Conservation (phyloP, 495 filamentous ascomycete species). For the Penicillium tannophilum region DNA sequence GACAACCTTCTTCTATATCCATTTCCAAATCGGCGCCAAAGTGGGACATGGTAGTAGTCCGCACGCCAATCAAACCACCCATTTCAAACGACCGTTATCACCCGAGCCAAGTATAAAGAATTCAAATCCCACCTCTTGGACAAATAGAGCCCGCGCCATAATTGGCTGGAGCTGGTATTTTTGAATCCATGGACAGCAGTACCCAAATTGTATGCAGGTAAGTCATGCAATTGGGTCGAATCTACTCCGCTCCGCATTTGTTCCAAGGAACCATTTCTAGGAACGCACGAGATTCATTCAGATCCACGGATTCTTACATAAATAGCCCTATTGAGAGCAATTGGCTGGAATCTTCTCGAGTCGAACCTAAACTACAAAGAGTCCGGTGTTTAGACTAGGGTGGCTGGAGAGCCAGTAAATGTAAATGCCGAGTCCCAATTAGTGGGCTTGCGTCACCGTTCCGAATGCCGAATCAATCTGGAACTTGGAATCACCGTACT, state of each 20-base stretch:
- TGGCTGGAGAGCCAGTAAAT: neutral
- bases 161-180: constrained; percentile 14
- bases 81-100: neutral
- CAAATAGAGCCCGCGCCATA: neutral
- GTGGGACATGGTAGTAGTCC: neutral
- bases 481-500: constrained; percentile 1
- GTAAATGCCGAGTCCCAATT: neutral
- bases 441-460: constrained; percentile 12
- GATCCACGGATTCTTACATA: constrained; percentile 3
- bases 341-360: neutral
- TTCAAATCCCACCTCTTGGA: neutral
- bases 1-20: neutral
- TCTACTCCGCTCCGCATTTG: constrained; percentile 18
- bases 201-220: constrained; percentile 2
- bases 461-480: neutral
- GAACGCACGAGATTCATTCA: constrained; percentile 1
- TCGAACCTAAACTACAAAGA: neutral
- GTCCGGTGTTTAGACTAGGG: neutral
- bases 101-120: neutral
- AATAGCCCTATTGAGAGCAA: neutral
- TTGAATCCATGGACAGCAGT: constrained; percentile 11
- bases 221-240: constrained; percentile 18
- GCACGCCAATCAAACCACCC: neutral
- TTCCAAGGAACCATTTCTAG: constrained; percentile 11
- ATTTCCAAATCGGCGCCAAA: neutral